Evolutionary conservation across 1,284 basidiomycete species (phyloP).

Genomic region (Pseudozyma sp.): DNA sequence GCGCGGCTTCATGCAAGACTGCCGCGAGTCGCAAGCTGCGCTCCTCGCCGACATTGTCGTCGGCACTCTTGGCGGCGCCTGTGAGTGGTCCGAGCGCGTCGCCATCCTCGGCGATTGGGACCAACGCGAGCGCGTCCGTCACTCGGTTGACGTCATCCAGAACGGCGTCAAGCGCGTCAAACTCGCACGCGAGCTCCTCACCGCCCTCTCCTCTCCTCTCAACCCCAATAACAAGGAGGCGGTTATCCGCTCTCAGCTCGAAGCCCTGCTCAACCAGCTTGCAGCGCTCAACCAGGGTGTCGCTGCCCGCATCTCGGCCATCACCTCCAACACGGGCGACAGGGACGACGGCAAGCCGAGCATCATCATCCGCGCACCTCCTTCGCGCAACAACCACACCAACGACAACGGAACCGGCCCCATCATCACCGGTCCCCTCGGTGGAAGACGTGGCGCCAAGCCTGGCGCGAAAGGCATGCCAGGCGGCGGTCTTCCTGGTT

Average conservation of each 20-base stretch:
- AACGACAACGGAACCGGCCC: constrained; percentile 43
- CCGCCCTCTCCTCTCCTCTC: constrained; percentile 58
- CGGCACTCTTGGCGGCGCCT: constrained; percentile 65
- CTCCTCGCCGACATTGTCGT: constrained; percentile 64
- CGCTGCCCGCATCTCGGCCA: constrained; percentile 57
- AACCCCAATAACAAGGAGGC: constrained; percentile 58
- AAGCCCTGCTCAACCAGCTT: constrained; percentile 61
- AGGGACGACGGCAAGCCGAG: constrained; percentile 42
- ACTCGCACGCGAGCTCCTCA: constrained; percentile 60
- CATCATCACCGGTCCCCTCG: constrained; percentile 42
- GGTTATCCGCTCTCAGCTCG: constrained; percentile 63
- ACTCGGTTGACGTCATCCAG: constrained; percentile 53
- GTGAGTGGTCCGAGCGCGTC: constrained; percentile 64
- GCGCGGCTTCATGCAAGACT: constrained; percentile 56
- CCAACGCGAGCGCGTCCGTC: constrained; percentile 53
- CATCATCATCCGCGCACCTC: constrained; percentile 57
- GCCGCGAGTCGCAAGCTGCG: constrained; percentile 50
- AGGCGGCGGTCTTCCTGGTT: constrained; percentile 29
- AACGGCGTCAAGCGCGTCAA: constrained; percentile 59
- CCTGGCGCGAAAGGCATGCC: constrained; percentile 28
- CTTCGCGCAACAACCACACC: constrained; percentile 38
- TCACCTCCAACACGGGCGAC: constrained; percentile 33
- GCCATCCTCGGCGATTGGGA: constrained; percentile 61
- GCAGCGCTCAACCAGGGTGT: constrained; percentile 60
- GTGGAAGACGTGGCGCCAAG: constrained; percentile 38